Conservation (phyloP, 1,284 basidiomycete species). For the Chondrostereum purpureum region DNA sequence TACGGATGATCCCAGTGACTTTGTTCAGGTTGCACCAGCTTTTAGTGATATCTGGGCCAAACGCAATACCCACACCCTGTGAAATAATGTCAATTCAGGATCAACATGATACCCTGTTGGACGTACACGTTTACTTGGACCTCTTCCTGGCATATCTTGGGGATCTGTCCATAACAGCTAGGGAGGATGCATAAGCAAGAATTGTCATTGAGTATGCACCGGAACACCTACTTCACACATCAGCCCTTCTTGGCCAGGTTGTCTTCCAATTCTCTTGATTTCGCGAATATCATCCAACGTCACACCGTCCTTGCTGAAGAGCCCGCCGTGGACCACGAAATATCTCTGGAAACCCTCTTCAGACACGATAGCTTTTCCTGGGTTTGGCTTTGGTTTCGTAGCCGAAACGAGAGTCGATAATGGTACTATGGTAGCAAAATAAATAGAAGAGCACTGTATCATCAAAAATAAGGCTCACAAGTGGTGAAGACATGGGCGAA, state of each 20-base stretch:
- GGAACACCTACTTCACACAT: slow-evolving; percentile 60
- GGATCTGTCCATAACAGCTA: slow-evolving; percentile 90
- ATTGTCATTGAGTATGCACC: not conserved
- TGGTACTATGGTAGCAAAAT: slow-evolving; percentile 56
- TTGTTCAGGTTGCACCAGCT: slow-evolving; percentile 87
- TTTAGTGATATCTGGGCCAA: slow-evolving; percentile 90
- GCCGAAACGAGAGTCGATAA: slow-evolving; percentile 83
- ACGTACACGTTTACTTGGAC: slow-evolving; percentile 88
- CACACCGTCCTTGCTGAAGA: slow-evolving; percentile 93
- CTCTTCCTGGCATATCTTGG: slow-evolving; percentile 84
- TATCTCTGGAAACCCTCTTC: slow-evolving; percentile 82
- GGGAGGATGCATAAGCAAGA: slow-evolving; percentile 19
- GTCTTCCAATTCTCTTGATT: slow-evolving; percentile 81
- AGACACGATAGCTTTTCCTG: slow-evolving; percentile 65
- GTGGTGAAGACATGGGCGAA: slow-evolving; percentile 90
- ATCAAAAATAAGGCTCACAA: slow-evolving; percentile 42
- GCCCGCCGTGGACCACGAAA: slow-evolving; percentile 94
- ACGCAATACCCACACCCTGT: slow-evolving; percentile 91
- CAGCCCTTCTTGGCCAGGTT: slow-evolving; percentile 85
- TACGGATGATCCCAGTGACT: slow-evolving; percentile 86
- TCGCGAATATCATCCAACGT: slow-evolving; percentile 89
- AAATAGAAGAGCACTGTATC: slow-evolving; percentile 3
- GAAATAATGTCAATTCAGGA: not conserved
- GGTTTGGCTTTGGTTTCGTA: slow-evolving; percentile 49
- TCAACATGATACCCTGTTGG: slow-evolving; percentile 9